Base-by-base conservation (phyloP, 805 yeast species). In the Candida xyloterini region DNA sequence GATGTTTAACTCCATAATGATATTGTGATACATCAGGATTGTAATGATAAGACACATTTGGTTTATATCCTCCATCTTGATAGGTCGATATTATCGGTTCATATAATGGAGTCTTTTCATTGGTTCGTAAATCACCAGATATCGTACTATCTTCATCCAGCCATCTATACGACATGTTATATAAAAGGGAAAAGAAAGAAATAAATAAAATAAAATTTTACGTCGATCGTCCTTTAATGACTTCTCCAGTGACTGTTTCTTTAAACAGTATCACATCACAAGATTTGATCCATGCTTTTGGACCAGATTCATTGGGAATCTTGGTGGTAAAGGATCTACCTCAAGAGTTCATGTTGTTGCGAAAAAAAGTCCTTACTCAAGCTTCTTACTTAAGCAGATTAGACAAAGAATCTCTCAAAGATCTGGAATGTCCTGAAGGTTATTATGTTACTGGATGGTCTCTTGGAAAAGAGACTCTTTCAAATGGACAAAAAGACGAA, bases 1-100 rank as follows among this genome's bases (percentile, higher is more conserved):
- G 99, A 63, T 91, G 99, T 44, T 80, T 76, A 1, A 86, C 84
- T 13, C 99, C 99, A 61, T 86, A 90, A 56, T 90, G 96, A 62
- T 81, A 90, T 48, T 78, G 75, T 1, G 86, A 73, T 0, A 82
- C 95, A 38, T 81, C 78, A 18, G 89, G 85, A 60, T 89, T 89
- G 63, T 76, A 87, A 62, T 89, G 97, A 64, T 89, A 89, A 7
- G 95, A 86, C 1, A 89, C 96, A 55, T 76, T 66, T 3, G 81
- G 79, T 10, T 66, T 66, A 43, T 71, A 69, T 6, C 60, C 61
- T 10, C 57, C 58, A n/a, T 64, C 62, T 33, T 60, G 59, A 14
- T 67, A 53, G 2, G 69, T 51, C 24, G 65, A 62, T 35, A 66
- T 62, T 43, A 67, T 56, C 21, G 65, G 67, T 48, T 73, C 75